Base-by-base conservation (phyloP, 2,329 filamentous ascomycete species). In the Cordyceps farinosa region DNA sequence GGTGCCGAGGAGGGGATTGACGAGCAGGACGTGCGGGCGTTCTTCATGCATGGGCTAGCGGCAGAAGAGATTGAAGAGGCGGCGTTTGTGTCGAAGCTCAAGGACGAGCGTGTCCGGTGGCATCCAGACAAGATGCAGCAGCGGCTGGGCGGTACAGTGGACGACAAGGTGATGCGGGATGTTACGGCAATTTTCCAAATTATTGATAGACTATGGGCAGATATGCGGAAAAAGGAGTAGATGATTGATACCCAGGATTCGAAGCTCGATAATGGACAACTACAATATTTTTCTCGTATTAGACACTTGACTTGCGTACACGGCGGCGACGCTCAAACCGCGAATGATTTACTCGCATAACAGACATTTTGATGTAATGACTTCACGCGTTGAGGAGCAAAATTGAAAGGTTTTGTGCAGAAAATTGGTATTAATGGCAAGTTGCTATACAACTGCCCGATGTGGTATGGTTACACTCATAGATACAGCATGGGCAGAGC, bases 41-140 rank as follows among this genome's bases (percentile, higher is more conserved):
- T 97, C 71, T 87, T 95, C 69, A 79, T 84, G 22, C 70, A 74
- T 22, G 80, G 81, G 0, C 71, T 84, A 29, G 75, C 68, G 44
- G 63, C 79, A 29, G 75, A 77, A 34, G 76, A 78, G 2, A 69
- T 79, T 2, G 80, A 80, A 27, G 78, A 81, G 69, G 76, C 71
- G 64, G 76, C 77, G 10, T 80, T 82, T 57, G 72, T 80, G 27
- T 75, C 79, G 8, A 78, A 75, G 64, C 80, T 98, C 59, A 97
- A 96, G 76, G 79, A 86, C 5, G 95, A 99, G 79, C 86, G 95
- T 58, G 88, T 98, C 22, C 84, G 92, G 17, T 99, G 95, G 95
- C 95, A 99, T 79, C 95, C 95, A 4, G 95, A 99, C 77, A 99
- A 98, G 80, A 90, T 98, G 62, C 92, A 97, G 79, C 95, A 97